Evolutionary conservation across 225 moss, liverwort and hornwort genomes (phyloP).

Genomic region (Marchantia paleacea): DNA sequence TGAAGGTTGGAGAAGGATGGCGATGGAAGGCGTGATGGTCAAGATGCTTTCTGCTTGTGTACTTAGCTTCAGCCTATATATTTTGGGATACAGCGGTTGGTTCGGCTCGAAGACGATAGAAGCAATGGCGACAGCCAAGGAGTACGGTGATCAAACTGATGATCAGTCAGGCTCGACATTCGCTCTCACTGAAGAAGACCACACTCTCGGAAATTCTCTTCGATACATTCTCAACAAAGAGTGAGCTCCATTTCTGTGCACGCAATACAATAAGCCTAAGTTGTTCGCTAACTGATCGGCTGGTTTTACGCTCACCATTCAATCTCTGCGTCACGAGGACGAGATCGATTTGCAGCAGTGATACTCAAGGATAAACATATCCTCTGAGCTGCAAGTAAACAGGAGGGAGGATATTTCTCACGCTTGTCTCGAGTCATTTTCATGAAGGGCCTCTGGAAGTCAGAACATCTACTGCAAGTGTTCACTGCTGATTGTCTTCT

Average conservation of each 20-base stretch:
- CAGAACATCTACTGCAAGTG: too few species aligned
- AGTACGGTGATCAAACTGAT: constrained; percentile 34
- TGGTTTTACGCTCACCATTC: too few species aligned
- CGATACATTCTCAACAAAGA: constrained; percentile 62
- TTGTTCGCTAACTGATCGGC: too few species aligned
- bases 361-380: too few species aligned
- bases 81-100: too few species aligned
- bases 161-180: constrained; percentile 42
- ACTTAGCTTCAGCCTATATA: not conserved
- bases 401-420: too few species aligned
- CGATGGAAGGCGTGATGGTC: not conserved
- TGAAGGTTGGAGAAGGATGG: not conserved
- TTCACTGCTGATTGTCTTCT: not conserved
- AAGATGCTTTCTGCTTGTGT: not conserved
- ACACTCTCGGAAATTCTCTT: constrained; percentile 57
- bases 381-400: too few species aligned
- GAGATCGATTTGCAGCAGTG: too few species aligned
- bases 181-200: constrained; percentile 57
- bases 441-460: too few species aligned
- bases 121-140: constrained; percentile 32
- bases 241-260: constrained; percentile 26
- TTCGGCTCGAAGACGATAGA: not conserved
- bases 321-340: too few species aligned
- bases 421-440: too few species aligned
- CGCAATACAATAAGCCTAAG: too few species aligned